Evolutionary conservation across 2,329 filamentous ascomycete species (phyloP).

Genomic region (Calonectria honghensis): DNA sequence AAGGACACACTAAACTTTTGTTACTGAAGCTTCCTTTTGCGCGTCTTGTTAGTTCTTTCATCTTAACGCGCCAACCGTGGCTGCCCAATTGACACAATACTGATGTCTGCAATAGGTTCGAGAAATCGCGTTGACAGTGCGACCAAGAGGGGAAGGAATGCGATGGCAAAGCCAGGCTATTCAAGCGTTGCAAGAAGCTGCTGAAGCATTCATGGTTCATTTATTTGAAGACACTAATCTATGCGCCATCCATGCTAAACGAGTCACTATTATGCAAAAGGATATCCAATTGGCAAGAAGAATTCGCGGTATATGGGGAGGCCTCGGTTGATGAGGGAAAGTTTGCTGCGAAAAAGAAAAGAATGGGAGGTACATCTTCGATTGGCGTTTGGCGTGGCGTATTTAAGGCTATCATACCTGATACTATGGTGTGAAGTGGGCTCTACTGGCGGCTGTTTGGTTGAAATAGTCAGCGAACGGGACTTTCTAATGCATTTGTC

Average conservation of each 20-base stretch:
- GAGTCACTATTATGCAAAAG: conserved; percentile 98
- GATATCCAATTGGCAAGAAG: conserved; percentile 94
- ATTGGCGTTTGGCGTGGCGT: conserved; percentile 39
- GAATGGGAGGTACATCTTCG: conserved; percentile 46
- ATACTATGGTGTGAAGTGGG: conserved; percentile 33
- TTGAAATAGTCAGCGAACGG: not conserved
- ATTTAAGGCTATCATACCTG: conserved; percentile 48
- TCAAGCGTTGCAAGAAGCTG: conserved; percentile 92
- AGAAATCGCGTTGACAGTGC: conserved; percentile 82
- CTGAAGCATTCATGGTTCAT: conserved; percentile 97
- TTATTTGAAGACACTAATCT: conserved; percentile 91
- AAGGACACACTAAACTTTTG: conserved; percentile 91
- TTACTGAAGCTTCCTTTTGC: conserved; percentile 88
- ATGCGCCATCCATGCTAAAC: conserved; percentile 96
- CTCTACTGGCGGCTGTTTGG: conserved; percentile 14
- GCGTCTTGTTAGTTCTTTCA: conserved; percentile 75
- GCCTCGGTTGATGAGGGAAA: conserved; percentile 66
- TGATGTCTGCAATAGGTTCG: conserved; percentile 62
- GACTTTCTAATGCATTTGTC: conserved; percentile 5
- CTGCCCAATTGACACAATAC: conserved; percentile 19
- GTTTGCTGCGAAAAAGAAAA: conserved; percentile 39
- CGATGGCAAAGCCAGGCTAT: conserved; percentile 98
- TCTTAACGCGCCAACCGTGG: no score
- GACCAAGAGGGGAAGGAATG: conserved; percentile 80
- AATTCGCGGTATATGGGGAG: conserved; percentile 87